phyloP scores from a whole-genome alignment of 2,329 filamentous ascomycete genomes.

The Penicillium psychrosexuale region DNA sequence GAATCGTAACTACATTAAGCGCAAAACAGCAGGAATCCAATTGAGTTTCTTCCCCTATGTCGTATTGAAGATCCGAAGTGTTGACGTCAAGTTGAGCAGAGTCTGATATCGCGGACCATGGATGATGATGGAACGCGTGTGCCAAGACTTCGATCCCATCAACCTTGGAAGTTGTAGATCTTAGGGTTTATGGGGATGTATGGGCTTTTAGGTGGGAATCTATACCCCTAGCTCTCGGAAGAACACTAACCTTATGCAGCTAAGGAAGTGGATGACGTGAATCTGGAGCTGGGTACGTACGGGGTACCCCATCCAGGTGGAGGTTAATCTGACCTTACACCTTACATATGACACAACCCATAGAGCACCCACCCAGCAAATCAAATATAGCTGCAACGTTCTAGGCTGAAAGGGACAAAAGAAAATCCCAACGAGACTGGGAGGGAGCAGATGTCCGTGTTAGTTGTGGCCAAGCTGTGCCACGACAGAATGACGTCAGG shows the following conservation, averaged over 20 bases:
- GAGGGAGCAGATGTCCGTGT: constrained; percentile 6
- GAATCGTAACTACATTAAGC: not conserved
- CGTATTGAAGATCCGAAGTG: not conserved
- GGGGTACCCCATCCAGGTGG: not conserved
- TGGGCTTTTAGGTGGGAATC: constrained; percentile 6
- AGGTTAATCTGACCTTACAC: not conserved
- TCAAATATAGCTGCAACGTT: not conserved
- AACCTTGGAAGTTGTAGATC: constrained; percentile 12
- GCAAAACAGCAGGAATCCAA: not conserved
- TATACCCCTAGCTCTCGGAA: not conserved
- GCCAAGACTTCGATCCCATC: constrained; percentile 15
- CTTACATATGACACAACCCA: not conserved
- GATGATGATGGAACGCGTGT: constrained; percentile 14
- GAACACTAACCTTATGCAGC: constrained; percentile 9
- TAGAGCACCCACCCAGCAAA: too few relatives aligned
- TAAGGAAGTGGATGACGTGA: not conserved
- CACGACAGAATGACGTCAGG: constrained; percentile 10
- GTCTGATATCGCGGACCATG: constrained; percentile 6
- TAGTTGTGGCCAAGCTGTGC: not conserved
- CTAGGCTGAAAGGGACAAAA: not conserved
- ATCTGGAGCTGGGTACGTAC: not conserved
- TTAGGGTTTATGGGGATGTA: not conserved
- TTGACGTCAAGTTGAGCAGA: constrained; percentile 19
- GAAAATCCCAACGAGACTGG: not conserved
- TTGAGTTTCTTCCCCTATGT: not conserved